Percentiles rank a stretch among this genome's conserved stretches.
Conservation (phyloP, 345 rosid genomes). For the Lepidium sativum region DNA sequence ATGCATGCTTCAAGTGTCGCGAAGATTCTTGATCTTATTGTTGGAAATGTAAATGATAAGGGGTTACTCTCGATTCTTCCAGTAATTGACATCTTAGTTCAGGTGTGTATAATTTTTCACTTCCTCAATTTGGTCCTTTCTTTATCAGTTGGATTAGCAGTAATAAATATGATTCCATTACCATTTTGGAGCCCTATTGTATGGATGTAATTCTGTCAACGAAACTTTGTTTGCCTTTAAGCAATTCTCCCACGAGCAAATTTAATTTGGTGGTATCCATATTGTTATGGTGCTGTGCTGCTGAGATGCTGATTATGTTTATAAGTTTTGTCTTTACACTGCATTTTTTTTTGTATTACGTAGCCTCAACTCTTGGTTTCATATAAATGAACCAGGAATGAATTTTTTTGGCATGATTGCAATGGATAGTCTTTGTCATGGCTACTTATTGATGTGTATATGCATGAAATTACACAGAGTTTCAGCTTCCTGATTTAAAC, state of each 20-base stretch:
- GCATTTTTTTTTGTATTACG: neutral
- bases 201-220: neutral
- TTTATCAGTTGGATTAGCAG: neutral
- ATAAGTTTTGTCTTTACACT: neutral
- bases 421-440: neutral
- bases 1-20: conserved; percentile 78
- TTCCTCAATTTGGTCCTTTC: neutral
- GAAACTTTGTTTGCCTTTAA: neutral
- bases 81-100: conserved; percentile 75
- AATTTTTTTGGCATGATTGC: neutral
- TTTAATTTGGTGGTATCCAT: neutral
- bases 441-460: neutral
- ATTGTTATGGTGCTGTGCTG: neutral
- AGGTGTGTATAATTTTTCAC: conserved; percentile 42
- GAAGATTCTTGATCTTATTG: conserved; percentile 81
- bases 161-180: neutral
- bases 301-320: neutral
- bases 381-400: neutral
- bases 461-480: neutral
- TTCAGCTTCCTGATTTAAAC: conserved; percentile 3
- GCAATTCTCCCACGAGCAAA: neutral
- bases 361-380: neutral
- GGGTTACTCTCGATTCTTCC: conserved; percentile 82
- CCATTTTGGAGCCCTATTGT: neutral
- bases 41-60: conserved; percentile 85